Conservation (phyloP, 768 basidiomycete genomes). For the Cyclocybe aegerita region DNA sequence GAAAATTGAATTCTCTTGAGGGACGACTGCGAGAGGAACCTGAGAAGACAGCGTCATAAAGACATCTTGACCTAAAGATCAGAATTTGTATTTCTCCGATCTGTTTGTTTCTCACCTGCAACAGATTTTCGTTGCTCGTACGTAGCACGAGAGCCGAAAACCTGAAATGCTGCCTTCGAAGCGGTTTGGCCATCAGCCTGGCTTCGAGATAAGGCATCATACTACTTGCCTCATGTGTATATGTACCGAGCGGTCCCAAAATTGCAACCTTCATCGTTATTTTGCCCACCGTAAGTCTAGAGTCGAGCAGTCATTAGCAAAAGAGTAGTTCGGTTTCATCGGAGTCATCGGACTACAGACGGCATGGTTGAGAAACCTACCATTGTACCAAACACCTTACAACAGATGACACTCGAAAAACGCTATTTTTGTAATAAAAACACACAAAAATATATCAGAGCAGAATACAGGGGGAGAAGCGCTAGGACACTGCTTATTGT, state of each 20-base stretch:
- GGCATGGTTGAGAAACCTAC: too few species aligned
- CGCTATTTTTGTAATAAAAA: too few species aligned
- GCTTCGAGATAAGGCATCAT: background rate
- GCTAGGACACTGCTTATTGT: background rate
- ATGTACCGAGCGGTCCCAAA: constrained; percentile 71
- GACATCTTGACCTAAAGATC: constrained; percentile 45
- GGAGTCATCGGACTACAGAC: too few species aligned
- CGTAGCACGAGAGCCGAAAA: constrained; percentile 29
- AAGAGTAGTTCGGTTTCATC: too few species aligned
- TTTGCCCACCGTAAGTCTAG: constrained; percentile 6
- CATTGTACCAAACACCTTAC: too few species aligned
- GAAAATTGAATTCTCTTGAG: constrained; percentile 79
- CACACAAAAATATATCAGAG: too few species aligned
- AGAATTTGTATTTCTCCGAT: background rate
- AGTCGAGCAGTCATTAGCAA: background rate
- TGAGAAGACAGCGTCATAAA: constrained; percentile 48
- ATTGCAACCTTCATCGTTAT: constrained; percentile 42
- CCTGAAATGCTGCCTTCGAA: constrained; percentile 38
- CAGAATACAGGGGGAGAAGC: too few species aligned
- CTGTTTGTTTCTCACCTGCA: constrained; percentile 23
- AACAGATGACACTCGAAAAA: too few species aligned
- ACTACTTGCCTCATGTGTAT: constrained; percentile 53
- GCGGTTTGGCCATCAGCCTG: background rate
- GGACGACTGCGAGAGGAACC: constrained; percentile 61
- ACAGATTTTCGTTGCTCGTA: constrained; percentile 37